Evolutionary conservation across 2,329 filamentous ascomycete genomes (phyloP), one percentile per base, ranked within the genome.

Genomic region (Metarhizium sp.): DNA sequence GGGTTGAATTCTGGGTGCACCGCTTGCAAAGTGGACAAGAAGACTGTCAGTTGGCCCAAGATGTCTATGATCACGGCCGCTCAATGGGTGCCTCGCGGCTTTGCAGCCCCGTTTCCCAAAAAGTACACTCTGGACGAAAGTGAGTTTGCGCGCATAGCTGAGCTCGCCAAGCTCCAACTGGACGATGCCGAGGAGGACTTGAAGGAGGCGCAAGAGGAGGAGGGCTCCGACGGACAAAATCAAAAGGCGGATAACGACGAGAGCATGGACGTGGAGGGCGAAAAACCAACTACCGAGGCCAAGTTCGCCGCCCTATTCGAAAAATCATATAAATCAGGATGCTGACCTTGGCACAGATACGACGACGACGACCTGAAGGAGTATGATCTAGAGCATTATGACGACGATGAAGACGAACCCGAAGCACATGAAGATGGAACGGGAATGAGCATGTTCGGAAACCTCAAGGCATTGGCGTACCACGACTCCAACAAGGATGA

Each of bases 351-450:
- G n/a, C 6, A 29, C 60, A 81, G 78, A 55, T 75, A 82, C 42
- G 76, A 87, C 60, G 90, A 96, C 66, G 90, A 95, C 62, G 92
- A 96, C 68, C 79, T 99, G 51, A 94, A 92, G 72, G 91, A 99
- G 72, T 99, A 96, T 73, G 87, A 99, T 67, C 80, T 99, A 54
- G 92, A 97, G 60, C 85, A 96, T 71, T 99, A 99, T 70, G 94
- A 99, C 64, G 88, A 94, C 62, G 88, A 94, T 50, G 85, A 84
- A 34, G 82, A 89, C 16, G 70, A 50, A 40, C 14, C 67, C 18
- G 66, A 68, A 32, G 61, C 63, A 36, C 57, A 76, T 20, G 77
- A 76, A 25, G 72, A 73, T 18, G 84, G 81, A 51, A 86, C 90
- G 65, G 81, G 86, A 54, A 86, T 94, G 79, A 87, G 86, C 64